These are phyloP conservation scores for Chaetomiaceae sp. DNA, from an alignment of 2,329 filamentous ascomycete species.

Conservation along the genomic window DNA sequence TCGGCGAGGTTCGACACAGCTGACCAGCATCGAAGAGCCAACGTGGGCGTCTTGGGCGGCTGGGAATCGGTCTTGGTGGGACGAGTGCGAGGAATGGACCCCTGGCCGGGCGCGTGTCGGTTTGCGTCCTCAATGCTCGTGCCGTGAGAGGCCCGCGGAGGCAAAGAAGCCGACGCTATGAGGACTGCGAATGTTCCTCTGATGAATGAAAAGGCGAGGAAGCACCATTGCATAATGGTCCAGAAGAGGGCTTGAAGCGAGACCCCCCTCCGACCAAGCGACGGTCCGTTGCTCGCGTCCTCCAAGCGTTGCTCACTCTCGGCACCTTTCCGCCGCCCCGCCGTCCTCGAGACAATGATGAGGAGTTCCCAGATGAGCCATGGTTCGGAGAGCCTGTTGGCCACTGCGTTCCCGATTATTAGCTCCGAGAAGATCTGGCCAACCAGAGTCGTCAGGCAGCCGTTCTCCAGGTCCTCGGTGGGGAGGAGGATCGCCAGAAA, in stretches of 20 bases:
- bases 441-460: conserved; percentile 76
- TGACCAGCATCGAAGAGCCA: conserved; percentile 73
- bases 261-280: conserved; percentile 29
- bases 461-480: conserved; percentile 87
- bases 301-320: conserved; percentile 11
- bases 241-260: conserved; percentile 50
- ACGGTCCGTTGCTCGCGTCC: conserved; percentile 16
- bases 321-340: conserved; percentile 28
- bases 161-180: conserved; percentile 63
- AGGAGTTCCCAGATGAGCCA: conserved; percentile 86
- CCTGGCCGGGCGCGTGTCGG: conserved; percentile 25
- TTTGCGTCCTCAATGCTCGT: conserved; percentile 21
- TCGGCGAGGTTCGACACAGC: conserved; percentile 69
- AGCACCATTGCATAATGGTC: conserved; percentile 50
- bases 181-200: conserved; percentile 63
- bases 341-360: conserved; percentile 59
- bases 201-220: conserved; percentile 56
- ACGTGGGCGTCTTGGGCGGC: conserved; percentile 55
- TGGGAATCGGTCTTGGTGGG: conserved; percentile 20
- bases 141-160: conserved; percentile 36
- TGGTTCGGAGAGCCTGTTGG: conserved; percentile 76
- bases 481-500: conserved; percentile 80
- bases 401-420: conserved; percentile 77
- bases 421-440: conserved; percentile 86
- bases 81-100: conserved; percentile 22